A percentile compares a stretch with the other conserved stretches of the same genome.
Evolutionary conservation across 495 filamentous ascomycete species (phyloP).

Genomic region (Delitschia confertaspora): DNA sequence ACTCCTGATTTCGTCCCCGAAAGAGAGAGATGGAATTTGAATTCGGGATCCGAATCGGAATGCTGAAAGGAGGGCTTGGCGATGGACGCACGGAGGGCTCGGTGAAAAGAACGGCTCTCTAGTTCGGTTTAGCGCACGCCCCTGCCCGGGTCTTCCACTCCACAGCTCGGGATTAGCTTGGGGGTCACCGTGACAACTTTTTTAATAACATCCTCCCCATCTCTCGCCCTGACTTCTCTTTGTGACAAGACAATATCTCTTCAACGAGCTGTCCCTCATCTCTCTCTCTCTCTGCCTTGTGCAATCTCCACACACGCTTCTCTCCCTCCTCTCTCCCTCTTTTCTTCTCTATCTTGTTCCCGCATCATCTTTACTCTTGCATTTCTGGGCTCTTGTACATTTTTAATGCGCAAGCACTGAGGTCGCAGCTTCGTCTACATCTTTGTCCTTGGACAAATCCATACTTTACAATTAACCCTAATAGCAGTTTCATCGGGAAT

Average conservation of each 20-base stretch:
- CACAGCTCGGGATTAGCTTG: constrained; percentile 27
- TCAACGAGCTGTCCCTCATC: constrained; percentile 1
- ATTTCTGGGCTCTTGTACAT: background rate
- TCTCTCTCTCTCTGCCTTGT: background rate
- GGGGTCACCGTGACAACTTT: constrained; percentile 17
- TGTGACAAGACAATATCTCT: too few relatives aligned
- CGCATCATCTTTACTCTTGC: background rate
- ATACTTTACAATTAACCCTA: too few relatives aligned
- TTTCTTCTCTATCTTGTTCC: background rate
- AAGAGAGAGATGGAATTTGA: too few relatives aligned
- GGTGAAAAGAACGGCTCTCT: constrained; percentile 1
- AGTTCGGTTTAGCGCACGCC: background rate
- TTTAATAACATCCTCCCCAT: constrained; percentile 9
- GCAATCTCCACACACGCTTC: background rate
- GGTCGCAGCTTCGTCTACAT: constrained; percentile 15
- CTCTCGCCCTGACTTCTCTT: background rate
- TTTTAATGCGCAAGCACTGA: constrained; percentile 14
- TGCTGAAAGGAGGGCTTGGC: too few relatives aligned
- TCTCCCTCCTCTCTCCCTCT: constrained; percentile 1
- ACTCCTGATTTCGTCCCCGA: too few relatives aligned
- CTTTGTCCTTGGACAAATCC: too few relatives aligned
- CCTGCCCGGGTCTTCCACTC: constrained; percentile 21
- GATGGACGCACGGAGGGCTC: constrained; percentile 15
- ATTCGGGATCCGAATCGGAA: too few relatives aligned
- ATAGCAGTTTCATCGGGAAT: too few relatives aligned